Base-by-base conservation (phyloP, 2,329 filamentous ascomycete genomes). In the Alternaria viburni region DNA sequence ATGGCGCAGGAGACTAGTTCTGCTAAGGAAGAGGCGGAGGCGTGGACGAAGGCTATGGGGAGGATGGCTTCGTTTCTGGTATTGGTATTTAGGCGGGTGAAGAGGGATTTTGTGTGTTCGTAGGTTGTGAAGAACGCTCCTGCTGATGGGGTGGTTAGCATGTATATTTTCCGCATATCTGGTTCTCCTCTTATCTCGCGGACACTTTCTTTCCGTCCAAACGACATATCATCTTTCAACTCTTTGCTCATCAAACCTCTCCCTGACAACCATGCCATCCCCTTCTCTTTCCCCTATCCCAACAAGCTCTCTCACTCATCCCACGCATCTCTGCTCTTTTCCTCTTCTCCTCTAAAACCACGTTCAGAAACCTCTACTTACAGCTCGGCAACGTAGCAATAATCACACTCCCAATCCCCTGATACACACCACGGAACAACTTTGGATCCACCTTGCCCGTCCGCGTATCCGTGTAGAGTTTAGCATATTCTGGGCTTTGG, bases 91-190 rank as follows among this genome's bases (percentile, higher is more conserved):
- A 84, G 76, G 19, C 78, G 79, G 15, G 84, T 83, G 2, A 96
- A 84, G 3, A 87, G 79, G 4, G 83, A 81, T 79, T 96, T 97
- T 19, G 89, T 84, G 49, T 86, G 88, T 81, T 97, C 93, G 79
- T 97, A 97, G 1, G 92, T 94, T 3, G 91, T 93, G 81, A 97
- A 97, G 83, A 97, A 97, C 11, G 93, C 86, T 63, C 93, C 93
- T 55, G 93, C 91, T 91, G 69, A 10, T 15, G 54, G 17, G 1
- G 11, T 19, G 19, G 44, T 70, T 44, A 67, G 62, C 13, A 30
- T 7, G 12, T 10, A 28, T 17, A n/a, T 23, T 11, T 32, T 15
- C 1, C 12, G 11, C 21, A 5, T 23, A 23, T 23, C 21, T 23
- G 21, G 21, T n/a, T n/a, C n/a, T n/a, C n/a, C n/a, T n/a, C 21